Evolutionary conservation across 352 stramenopile species (phyloP), one percentile per base, ranked within the genome.

Genomic region (Globisporangium nodosum): DNA sequence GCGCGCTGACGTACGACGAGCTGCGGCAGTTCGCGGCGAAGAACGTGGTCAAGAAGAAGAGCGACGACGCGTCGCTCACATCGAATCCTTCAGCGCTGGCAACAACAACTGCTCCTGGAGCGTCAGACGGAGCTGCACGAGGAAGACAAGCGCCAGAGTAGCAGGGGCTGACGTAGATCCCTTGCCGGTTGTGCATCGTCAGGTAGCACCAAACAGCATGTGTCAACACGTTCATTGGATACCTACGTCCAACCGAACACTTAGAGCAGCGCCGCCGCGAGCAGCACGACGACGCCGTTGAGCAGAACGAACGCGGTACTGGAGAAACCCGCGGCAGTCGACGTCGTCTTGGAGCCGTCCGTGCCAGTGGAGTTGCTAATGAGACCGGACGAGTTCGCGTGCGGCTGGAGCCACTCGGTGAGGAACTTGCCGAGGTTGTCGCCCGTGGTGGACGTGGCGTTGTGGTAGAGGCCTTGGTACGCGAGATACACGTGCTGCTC

Each of bases 1-100:
- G 78, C 60, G 73, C 75, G 27, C 77, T 87, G 40, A 89, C 78
- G 5, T 88, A 91, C 65, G 76, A 88, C 18, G 78, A 91, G 52
- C 73, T 91, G n/a, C 75, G 70, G 13, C 63, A 67, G n/a, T 85
- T 83, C 8, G 81, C 81, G 9, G 70, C 59, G n/a, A 83, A 78
- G 47, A 78, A 85, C 52, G 69, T 71, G 20, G 76, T 75, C 37
- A 71, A 71, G 49, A 63, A 45, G 21, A 67, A 60, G 31, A 67
- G 57, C 46, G 61, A 64, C 35, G 61, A 62, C 11, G 24, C 27
- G 5, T 58, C 53, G 3, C 35, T 58, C 16, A 3, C 45, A 24
- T 24, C 45, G 20, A 27, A 6, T 24, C 12, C 45, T 7, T 21
- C 45, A 4, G 11, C 20, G 9, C 3, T 5, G 20, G 18, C 18